Evolutionary conservation across 768 basidiomycete genomes (phyloP), one percentile per base, ranked within the genome.

Genomic region (Tulasnella sp.): DNA sequence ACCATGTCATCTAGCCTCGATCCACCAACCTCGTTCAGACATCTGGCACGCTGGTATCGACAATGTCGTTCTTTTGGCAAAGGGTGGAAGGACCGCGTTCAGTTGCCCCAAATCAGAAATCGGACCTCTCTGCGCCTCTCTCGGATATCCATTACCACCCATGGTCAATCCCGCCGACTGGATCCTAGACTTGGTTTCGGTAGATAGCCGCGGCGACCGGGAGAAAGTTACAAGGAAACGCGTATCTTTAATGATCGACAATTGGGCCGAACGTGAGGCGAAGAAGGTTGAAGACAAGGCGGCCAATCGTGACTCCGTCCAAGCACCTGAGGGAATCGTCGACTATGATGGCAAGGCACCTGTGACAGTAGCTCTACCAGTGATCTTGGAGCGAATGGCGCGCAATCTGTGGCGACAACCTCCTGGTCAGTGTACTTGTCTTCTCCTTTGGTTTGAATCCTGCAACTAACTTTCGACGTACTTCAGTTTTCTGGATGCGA

Each of bases 11-110:
- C 28, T 48, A 84, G 85, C 84, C 1, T 85, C 86, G 0, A 84
- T 87, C 2, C 86, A 87, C 78, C 86, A 87, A 73, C 87, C 87
- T 8, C 84, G 87, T 16, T 84, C 84, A 41, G 86, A 87, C 78
- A 87, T 87, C 46, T 87, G 84, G 84, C 77, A 83, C 44, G 77
- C 84, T 12, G 84, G 75, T 34, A 80, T 86, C 60, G 86, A 87
- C 80, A 84, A 86, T 72, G 82, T 86, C 24, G 82, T 85, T 2
- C 83, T 87, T 0, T 84, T 87, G 9, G 87, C 84, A 1, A 86
- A 86, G 72, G 84, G 84, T 20, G 84, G 84, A 1, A 54, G 58
- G 2, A 72, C 81, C 0, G 84, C 82, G 1, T 83, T 80, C 72
- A 80, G 81, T n/a, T 82, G 84, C 11, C 78, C 82, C 3, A 44